Base-by-base conservation (phyloP, 306 rosid species). In the Cucumis melo region DNA sequence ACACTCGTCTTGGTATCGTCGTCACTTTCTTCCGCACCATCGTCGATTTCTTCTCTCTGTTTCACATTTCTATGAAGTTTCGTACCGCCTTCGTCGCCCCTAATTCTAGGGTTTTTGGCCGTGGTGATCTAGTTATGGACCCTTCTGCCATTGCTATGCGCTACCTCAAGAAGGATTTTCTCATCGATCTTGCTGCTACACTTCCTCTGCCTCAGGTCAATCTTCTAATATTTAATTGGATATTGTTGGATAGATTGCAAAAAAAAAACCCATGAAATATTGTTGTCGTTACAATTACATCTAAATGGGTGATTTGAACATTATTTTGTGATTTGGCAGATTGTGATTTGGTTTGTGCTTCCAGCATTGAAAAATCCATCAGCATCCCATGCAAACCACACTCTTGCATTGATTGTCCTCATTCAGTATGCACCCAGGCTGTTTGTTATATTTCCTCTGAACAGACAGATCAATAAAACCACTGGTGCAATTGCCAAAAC, bases 131-230 rank as follows among this genome's bases (percentile, higher is more conserved):
- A 29, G 82, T 92, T 27, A 86, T 68, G 6, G 95, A 94, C 44
- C 91, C 90, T 0, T 14, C 21, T 17, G 84, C 56, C 5, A 94
- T 94, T 20, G 96, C 93, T 19, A 10, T 38, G 7, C 91, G 89
- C 55, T 90, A 94, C 27, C 82, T 92, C 64, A 83, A 36, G 36
- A 61, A 83, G 12, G 91, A 89, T 77, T 94, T 92, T 74, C 5
- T 83, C 38, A 20, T 92, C 36, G 99, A 94, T 85, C 86, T 92
- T 54, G 87, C 93, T 14, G 90, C 96, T 14, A 68, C 86, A 11
- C 88, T 94, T 19, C 99, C 99, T 21, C 87, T 94, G 19, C 98
- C 98, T 2, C 97, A 90, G 94, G 98, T 51, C 5, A 13, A 13
- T 13, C 16, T 46, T 46, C 51, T 46, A 11, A n/a, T n/a, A n/a